Conservation (phyloP, 192 early-diverging fungal genomes). For the Chytriomyces sp. region DNA sequence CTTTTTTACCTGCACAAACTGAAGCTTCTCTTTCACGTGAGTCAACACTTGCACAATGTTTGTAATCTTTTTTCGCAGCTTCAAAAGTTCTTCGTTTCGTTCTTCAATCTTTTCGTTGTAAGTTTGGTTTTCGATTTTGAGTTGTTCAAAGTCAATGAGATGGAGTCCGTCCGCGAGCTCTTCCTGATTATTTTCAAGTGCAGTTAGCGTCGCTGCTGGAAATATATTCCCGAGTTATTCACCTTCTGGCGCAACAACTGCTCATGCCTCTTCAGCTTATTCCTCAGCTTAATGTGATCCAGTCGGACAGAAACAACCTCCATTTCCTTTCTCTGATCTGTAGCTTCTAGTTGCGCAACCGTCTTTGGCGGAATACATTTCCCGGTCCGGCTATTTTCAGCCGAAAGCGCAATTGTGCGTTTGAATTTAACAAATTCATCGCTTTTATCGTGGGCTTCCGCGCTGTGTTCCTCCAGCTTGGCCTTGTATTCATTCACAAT, state of each 20-base stretch:
- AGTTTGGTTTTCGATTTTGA: slow-evolving; percentile 70
- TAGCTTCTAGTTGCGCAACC: slow-evolving; percentile 54
- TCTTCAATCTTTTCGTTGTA: slow-evolving; percentile 74
- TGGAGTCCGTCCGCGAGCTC: slow-evolving; percentile 69
- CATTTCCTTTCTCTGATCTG: slow-evolving; percentile 59
- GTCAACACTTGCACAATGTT: slow-evolving; percentile 68
- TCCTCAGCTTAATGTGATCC: slow-evolving; percentile 67
- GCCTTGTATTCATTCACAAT: slow-evolving; percentile 50
- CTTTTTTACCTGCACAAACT: slow-evolving; percentile 58
- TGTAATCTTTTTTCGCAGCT: slow-evolving; percentile 67
- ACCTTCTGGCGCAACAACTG: slow-evolving; percentile 61
- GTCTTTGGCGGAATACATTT: slow-evolving; percentile 53
- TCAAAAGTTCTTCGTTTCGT: slow-evolving; percentile 66
- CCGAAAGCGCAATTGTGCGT: slow-evolving; percentile 44
- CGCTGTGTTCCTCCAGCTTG: slow-evolving; percentile 50
- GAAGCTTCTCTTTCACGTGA: slow-evolving; percentile 69
- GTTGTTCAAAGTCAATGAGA: slow-evolving; percentile 70
- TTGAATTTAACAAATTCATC: slow-evolving; percentile 61
- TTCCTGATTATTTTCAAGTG: slow-evolving; percentile 44
- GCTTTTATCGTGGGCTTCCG: slow-evolving; percentile 48
- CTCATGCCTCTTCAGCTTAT: slow-evolving; percentile 60
- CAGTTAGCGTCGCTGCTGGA: not conserved
- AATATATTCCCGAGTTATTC: not conserved
- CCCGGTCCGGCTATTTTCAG: slow-evolving; percentile 62
- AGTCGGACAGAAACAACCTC: slow-evolving; percentile 62